Base-by-base conservation (phyloP, 106 monocot species). In the Acorus calamus region DNA sequence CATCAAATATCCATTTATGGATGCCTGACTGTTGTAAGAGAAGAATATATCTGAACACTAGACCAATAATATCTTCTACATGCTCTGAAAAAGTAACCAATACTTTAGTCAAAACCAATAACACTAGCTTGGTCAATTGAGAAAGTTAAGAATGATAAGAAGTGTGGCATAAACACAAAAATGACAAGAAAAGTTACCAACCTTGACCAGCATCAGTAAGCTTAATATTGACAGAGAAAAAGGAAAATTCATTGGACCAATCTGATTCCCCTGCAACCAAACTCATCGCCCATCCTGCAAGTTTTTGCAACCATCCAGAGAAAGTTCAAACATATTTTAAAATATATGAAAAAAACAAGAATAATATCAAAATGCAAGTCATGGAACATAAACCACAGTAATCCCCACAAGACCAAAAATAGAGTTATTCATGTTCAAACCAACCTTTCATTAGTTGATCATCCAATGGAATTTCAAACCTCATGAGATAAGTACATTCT, bases 161-260 rank as follows among this genome's bases (percentile, higher is more conserved):
- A 50, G 0, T 64, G 41, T 6, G 66, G 41, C 49, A 62, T 5
- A 49, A 46, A 53, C 44, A 42, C 50, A 14, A 14, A 44, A 7
- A 14, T 11, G 50, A 7, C 11, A 55, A 65, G 57, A 70, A 66
- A 56, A 46, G 47, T 4, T 59, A 73, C 78, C 68, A 57, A 94
- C 94, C 90, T 71, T 87, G 75, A 7, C 94, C 94, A 60, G 77
- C 73, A 80, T 90, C 90, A 52, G 87, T 94, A 59, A 94, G 90
- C 69, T 84, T 82, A 78, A 94, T 78, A 44, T 50, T 54, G 48
- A 89, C 77, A 71, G 63, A 70, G 73, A 94, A 94, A 77, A 94
- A 94, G 53, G 94, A 90, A 74, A 80, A 94, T 3, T 89, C 90
- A 60, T 55, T 57, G 57, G 71, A 87, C 65, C 58, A 74, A 14